Conservation (phyloP, 768 basidiomycete species). For the Podaxis sp. region DNA sequence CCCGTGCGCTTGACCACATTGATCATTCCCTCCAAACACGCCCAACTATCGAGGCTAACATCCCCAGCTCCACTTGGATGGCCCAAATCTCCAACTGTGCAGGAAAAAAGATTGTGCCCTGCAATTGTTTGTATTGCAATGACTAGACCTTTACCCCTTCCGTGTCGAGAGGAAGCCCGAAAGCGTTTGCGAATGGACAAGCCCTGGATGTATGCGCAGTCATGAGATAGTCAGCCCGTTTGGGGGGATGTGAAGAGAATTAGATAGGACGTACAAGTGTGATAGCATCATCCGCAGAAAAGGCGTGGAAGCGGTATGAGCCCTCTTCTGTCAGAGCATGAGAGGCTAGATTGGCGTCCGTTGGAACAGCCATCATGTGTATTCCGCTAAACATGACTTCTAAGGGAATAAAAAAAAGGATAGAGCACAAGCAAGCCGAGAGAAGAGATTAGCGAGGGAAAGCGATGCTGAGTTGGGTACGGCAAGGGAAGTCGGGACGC, state of each 20-base stretch:
- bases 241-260: not conserved
- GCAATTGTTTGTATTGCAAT: conserved; percentile 79
- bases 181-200: conserved; percentile 85
- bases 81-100: conserved; percentile 82
- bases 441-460: not conserved
- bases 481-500: not conserved
- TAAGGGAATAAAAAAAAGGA: not conserved
- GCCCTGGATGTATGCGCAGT: conserved; percentile 34
- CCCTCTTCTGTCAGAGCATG: conserved; percentile 72
- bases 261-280: conserved; percentile 50
- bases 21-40: conserved; percentile 76
- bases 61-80: conserved; percentile 65
- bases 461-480: not conserved
- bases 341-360: conserved; percentile 71
- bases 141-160: conserved; percentile 78
- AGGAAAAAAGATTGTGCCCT: conserved; percentile 78
- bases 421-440: not conserved
- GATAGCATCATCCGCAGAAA: conserved; percentile 76
- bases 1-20: conserved; percentile 77
- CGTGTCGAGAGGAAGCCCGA: conserved; percentile 65
- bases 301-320: conserved; percentile 67
- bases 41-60: conserved; percentile 81
- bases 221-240: not conserved
- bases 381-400: conserved; percentile 61
- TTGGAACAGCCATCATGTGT: conserved; percentile 55